Evolutionary conservation across 768 basidiomycete genomes (phyloP), one percentile per base, ranked within the genome.

Genomic region (Suillus variegatus): DNA sequence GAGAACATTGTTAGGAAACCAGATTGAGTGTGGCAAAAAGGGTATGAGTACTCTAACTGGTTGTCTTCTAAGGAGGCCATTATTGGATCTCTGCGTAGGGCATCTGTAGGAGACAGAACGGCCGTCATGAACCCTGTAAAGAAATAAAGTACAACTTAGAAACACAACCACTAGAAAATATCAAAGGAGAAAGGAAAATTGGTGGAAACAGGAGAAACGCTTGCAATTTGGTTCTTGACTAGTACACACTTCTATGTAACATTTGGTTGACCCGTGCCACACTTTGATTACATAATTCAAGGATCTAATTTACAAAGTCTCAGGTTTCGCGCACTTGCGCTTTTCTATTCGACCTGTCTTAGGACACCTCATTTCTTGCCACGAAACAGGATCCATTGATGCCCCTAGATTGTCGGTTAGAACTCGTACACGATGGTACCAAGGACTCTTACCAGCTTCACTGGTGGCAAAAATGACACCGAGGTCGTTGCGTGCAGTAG

Each of bases 381-480:
- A 95, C 2, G 91, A 93, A 16, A 93, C 86, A 0, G 94, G 91
- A 64, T 92, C 88, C 86, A 95, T 89, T 28, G 91, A 91, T 12
- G 85, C 88, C 62, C 93, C 92, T 93, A 64, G 60, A 62, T 43
- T 38, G 12, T 28, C 61, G 25, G 62, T 40, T 63, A 47, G 52
- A 10, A 61, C 65, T 36, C 57, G 28, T 20, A 20, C 16, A 52
- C 12, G 4, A 5, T 6, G 36, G 12, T 16, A 35, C 6, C 54
- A 25, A 13, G 25, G 12, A 41, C 60, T 79, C 82, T 70, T 71
- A 87, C 93, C 93, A 57, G 90, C 89, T 79, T 95, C 94, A 75
- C 92, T 93, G 8, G 89, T 91, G 13, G 94, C 95, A 74, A 93
- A 95, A 61, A 96, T 90, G 10, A 97, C 95, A 0, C 95, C 95